Evolutionary conservation across 306 rosid genomes (phyloP).

Genomic region (Cercis canadensis): DNA sequence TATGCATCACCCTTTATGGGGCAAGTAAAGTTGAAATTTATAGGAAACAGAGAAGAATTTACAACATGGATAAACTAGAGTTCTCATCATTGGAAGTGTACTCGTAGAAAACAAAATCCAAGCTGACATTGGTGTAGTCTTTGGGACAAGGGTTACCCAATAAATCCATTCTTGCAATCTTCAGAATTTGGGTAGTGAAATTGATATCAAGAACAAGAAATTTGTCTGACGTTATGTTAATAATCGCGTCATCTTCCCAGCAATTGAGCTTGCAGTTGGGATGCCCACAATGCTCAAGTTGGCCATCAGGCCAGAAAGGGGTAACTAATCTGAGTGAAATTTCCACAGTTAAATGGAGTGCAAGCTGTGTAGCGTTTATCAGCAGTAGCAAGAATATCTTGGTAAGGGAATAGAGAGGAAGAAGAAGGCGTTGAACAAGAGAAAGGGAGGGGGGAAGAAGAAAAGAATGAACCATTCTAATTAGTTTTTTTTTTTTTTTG

Average conservation of each 20-base stretch:
- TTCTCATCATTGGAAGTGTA: slow-evolving; percentile 30
- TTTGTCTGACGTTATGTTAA: slow-evolving; percentile 23
- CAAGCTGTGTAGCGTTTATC: slow-evolving; percentile 34
- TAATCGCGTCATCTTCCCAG: slow-evolving; percentile 18
- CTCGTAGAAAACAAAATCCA: slow-evolving; percentile 35
- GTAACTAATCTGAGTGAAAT: slow-evolving; percentile 21
- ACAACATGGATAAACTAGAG: not conserved
- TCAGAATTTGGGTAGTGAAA: not conserved
- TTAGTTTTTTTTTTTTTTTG: too few species aligned
- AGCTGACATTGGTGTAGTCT: not conserved
- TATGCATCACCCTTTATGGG: slow-evolving; percentile 8
- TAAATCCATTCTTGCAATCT: slow-evolving; percentile 48
- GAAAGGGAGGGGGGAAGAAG: not conserved
- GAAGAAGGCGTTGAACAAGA: slow-evolving; percentile 29
- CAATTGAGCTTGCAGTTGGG: slow-evolving; percentile 47
- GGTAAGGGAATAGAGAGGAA: slow-evolving; percentile 37
- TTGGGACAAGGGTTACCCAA: slow-evolving; percentile 35
- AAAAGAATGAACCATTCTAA: slow-evolving; percentile 14
- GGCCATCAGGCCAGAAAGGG: slow-evolving; percentile 53
- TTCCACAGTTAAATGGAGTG: slow-evolving; percentile 50
- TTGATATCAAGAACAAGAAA: slow-evolving; percentile 36
- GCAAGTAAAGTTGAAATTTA: not conserved
- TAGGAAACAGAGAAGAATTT: not conserved
- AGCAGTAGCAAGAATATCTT: slow-evolving; percentile 11
- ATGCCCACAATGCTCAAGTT: slow-evolving; percentile 45